These are phyloP conservation scores for Nadsonia starkeyi-henricii DNA, from an alignment of 1,139 yeast species.

Conservation along the genomic window DNA sequence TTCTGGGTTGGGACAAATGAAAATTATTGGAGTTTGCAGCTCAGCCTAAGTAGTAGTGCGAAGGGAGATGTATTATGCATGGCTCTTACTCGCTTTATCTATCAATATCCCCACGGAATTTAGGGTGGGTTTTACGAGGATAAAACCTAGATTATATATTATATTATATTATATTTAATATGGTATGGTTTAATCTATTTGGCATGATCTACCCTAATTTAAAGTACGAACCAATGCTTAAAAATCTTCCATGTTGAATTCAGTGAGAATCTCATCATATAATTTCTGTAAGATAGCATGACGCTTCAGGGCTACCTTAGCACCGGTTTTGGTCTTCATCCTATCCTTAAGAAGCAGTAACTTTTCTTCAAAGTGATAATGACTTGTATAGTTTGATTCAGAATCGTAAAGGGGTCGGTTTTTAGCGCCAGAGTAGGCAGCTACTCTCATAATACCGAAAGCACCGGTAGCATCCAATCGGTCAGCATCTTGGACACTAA, in stretches of 20 bases:
- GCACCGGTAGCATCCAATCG: constrained; percentile 27
- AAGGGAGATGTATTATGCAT: no score
- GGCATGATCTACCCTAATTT: background rate
- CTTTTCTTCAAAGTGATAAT: constrained; percentile 22
- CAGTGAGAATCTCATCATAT: constrained; percentile 13
- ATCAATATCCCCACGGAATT: background rate
- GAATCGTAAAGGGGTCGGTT: constrained; percentile 14
- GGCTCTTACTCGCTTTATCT: no score
- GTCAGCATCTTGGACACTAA: constrained; percentile 26
- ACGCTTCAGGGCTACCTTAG: constrained; percentile 16
- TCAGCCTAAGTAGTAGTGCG: no score
- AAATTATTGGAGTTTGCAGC: no score
- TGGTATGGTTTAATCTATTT: no score
- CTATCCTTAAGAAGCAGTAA: constrained; percentile 18
- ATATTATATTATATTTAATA: no score
- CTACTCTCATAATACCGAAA: constrained; percentile 23
- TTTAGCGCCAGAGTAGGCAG: constrained; percentile 22
- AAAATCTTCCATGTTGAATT: constrained; percentile 6
- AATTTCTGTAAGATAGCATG: constrained; percentile 17
- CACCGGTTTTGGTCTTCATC: constrained; percentile 21
- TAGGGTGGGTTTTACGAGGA: background rate
- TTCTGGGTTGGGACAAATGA: background rate
- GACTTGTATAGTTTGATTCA: background rate
- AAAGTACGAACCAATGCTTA: constrained; percentile 1
- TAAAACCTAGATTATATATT: background rate